Base-by-base conservation (phyloP, 495 filamentous ascomycete genomes). In the Astrothelium macrocarpum region DNA sequence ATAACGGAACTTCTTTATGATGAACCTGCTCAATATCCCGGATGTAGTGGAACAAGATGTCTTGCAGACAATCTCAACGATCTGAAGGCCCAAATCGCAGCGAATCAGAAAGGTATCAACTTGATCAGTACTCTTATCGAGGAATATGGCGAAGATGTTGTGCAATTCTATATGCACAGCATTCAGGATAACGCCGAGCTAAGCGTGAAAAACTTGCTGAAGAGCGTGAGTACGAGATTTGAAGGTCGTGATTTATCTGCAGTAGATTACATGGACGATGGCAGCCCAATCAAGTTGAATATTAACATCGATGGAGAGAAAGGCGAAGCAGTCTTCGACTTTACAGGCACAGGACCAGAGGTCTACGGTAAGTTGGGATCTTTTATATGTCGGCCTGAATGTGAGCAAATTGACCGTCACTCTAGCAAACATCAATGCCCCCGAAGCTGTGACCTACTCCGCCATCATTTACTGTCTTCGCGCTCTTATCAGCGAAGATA, bases 391-490 rank as follows among this genome's bases (percentile, higher is more conserved):
- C 14, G 46, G 20, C 1, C 23, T 32, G 7, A 7, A 23, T 20
- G 1, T n/a, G 29, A 25, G 11, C 26, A 36, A 59, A 34, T 43
- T 72, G 49, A 67, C 49, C 5, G 29, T 56, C 32, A 2, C 59
- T 53, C 12, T 59, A 79, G 78, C 82, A 62, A 96, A 95, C 74
- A 92, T 89, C 77, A 97, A 98, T 71, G 94, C 94, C 11, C 94
- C 94, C 1, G 84, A 95, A 77, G 91, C 94, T 28, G 89, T 98
- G 59, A 95, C 92, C 1, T 95, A 93, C 77, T 90, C 86, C 14
- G 94, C 94, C 59, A 96, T 97, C 69, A 98, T 98, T 72, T 98
- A 97, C 79, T 92, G 91, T 66, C 82, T 98, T 25, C 87, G 94
- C 25, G 92, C 88, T 74, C 85, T 98, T 69, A 96, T 98, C 70